Evolutionary conservation across 495 filamentous ascomycete species (phyloP), one percentile per base, ranked within the genome.

Genomic region (Neurospora sp.): DNA sequence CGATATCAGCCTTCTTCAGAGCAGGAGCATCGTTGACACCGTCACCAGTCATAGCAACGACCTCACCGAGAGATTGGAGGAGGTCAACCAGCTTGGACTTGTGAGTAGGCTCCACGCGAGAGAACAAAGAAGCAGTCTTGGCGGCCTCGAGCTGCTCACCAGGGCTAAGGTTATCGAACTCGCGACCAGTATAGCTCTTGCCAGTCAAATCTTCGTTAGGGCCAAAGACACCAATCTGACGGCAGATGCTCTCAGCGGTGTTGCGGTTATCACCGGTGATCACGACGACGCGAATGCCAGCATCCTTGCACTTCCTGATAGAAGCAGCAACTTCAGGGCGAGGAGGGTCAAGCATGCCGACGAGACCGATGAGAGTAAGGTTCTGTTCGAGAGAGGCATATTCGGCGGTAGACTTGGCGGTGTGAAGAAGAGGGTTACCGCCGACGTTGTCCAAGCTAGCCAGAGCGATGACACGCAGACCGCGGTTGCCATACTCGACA

Each of bases 41-140:
- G 80, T 99, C 96, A 76, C 96, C 96, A 73, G 96, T 99, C 96
- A 99, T 99, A 74, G 96, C 96, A 73, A 99, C 96, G 38, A 99
- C 96, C 80, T 98, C 93, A 74, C 93, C 93, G 74, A 92, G 84
- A 37, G 92, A 92, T 82, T 99, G 96, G 72, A 99, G 91, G 39
- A 98, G 90, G 82, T 99, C 96, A 59, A 99, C 95, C 38, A 99
- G 89, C 82, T 92, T 93, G 8, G 92, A 95, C 86, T 99, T 99
- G 86, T 99, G 96, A 38, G 85, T 86, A 45, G 96, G 96, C 82
- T 99, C 96, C 37, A 96, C 97, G 70, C 96, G 90, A n/a, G 96
- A 98, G 86, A 99, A 98, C 12, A 99, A 86, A 48, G 91, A 95
- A 3, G 94, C 96, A 39, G 84, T 89, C 84, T 92, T 93, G 61